Evolutionary conservation across 2,329 filamentous ascomycete species (phyloP), one percentile per base, ranked within the genome.

Genomic region (Penicillium sp.): DNA sequence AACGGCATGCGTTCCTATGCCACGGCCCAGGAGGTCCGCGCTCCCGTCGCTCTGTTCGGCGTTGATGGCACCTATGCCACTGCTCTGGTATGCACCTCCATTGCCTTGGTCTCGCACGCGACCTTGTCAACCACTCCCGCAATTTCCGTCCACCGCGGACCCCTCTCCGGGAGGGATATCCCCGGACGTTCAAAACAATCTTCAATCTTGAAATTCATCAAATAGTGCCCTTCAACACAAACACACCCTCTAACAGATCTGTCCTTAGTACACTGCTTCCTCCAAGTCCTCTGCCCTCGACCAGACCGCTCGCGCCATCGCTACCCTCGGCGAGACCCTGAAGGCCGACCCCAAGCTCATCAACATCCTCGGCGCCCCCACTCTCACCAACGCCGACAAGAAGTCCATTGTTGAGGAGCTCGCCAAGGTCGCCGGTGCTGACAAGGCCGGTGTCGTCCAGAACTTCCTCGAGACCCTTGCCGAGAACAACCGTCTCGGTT

Each of bases 61-160:
- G 82, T 99, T 74, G 94, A 97, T 79, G 94, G 94, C 79, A 97
- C 93, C 75, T 99, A 99, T 82, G 94, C 94, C 76, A 92, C 89
- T 81, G 94, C 94, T 82, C 85, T 99, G 87, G 94, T 99, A 93
- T 77, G 91, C 76, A 45, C 36, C 22, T 48, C 51, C 46, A 48
- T 40, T 56, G 47, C 40, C 18, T 44, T 18, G 16, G 24, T 51
- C 38, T 29, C 14, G 24, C 36, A 22, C n/a, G 40, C 55, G 40
- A 49, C 57, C 27, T 44, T 49, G 46, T 45, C 36, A 42, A 46
- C 59, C 48, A n/a, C 14, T 54, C 43, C 47, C 32, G 36, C 58
- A 47, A 55, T 44, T 6, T 34, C 54, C 62, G 57, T 57, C 45
- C 54, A 49, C 39, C 54, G 55, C 59, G 56, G 59, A 59, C 61